phyloP scores from a whole-genome alignment of 495 filamentous ascomycete genomes.

The Lichenothelia convexa region DNA sequence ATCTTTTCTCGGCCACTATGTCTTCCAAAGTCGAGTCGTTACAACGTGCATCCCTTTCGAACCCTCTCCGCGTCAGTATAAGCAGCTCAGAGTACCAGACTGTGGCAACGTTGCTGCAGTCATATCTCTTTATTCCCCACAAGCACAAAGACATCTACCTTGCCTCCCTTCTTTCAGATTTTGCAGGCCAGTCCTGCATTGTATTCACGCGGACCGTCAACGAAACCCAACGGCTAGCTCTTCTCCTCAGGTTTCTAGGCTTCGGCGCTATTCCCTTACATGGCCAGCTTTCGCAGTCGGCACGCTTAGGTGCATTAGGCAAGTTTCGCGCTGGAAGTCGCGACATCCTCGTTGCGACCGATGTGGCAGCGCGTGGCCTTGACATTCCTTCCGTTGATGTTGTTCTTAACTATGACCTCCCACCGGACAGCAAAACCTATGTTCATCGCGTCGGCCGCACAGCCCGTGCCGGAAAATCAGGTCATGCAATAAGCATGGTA shows the following conservation, averaged over 20 bases:
- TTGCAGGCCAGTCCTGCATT: constrained; percentile 64
- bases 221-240: constrained; percentile 68
- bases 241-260: constrained; percentile 62
- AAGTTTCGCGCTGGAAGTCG: constrained; percentile 65
- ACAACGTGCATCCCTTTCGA: constrained; percentile 68
- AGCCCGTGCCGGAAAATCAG: constrained; percentile 72
- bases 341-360: constrained; percentile 84
- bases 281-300: constrained; percentile 69
- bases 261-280: constrained; percentile 81
- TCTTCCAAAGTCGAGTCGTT: constrained; percentile 79
- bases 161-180: constrained; percentile 68
- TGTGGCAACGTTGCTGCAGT: constrained; percentile 66
- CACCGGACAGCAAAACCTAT: constrained; percentile 73
- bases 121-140: constrained; percentile 69
- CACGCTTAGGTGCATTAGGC: constrained; percentile 65
- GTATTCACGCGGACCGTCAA: constrained; percentile 88
- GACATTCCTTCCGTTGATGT: constrained; percentile 87
- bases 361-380: constrained; percentile 84
- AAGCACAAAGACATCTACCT: constrained; percentile 86
- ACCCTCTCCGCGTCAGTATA: constrained; percentile 61
- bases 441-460: constrained; percentile 91
- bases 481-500: constrained; percentile 62
- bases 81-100: constrained; percentile 68
- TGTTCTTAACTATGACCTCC: constrained; percentile 76
- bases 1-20: constrained; percentile 89